Evolutionary conservation across 2,329 filamentous ascomycete species (phyloP), one percentile per base, ranked within the genome.

Genomic region (Scedosporium aurantiacum): DNA sequence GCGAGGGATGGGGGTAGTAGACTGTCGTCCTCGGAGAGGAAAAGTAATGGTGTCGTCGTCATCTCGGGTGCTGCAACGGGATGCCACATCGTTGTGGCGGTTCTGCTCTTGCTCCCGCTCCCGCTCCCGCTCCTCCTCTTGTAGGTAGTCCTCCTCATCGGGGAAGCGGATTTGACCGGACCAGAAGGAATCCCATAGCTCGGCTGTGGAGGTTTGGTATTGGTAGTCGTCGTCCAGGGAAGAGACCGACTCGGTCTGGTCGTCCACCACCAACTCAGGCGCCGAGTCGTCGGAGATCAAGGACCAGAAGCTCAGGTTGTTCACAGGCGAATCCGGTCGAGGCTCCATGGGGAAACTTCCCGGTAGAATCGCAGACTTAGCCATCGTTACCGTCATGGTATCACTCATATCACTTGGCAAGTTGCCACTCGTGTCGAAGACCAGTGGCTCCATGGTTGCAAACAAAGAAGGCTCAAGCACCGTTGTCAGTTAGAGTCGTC

Each of bases 181-280:
- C 79, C 78, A 81, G 66, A 81, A 83, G 60, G 71, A 78, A 66
- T 82, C 77, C 79, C 80, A 83, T 2, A 81, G 67, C 65, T 79
- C 75, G 27, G 74, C 68, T 4, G 73, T 72, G 37, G 78, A 74
- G 21, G 73, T 67, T 61, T 78, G 75, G 63, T 80, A 78, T 63
- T 79, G 75, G 61, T 76, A 75, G 65, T 82, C 79, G 21, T 83
- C 80, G 72, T 61, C 60, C 37, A 23, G 18, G 52, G 55, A 58
- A 32, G 60, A 61, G 16, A 57, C 54, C 14, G 54, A 57, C n/a
- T 61, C 60, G 16, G 60, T 18, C 16, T 32, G 54, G 52, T 61
- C 60, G 27, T 61, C 60, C 32, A 54, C 57, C 18, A 60, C 60
- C 14, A 61, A 41, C 41, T 52, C 60, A 10, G 60, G 60, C 12